Conservation (phyloP, 176 grass and related monocot species). For the Typha latifolia region DNA sequence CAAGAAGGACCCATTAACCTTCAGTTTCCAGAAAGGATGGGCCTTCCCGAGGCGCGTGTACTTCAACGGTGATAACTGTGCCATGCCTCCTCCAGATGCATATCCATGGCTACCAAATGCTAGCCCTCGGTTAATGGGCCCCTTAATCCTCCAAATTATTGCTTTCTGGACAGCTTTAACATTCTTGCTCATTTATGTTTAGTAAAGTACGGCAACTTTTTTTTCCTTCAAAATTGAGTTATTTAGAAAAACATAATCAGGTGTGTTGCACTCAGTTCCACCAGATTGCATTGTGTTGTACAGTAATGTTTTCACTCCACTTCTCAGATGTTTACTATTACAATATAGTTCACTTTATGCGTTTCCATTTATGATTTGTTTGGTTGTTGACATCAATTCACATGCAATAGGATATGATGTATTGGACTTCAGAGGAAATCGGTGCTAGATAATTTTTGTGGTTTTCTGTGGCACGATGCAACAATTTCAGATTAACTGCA, state of each 20-base stretch:
- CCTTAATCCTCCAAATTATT: not conserved
- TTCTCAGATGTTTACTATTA: too few species aligned
- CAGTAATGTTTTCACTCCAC: too few species aligned
- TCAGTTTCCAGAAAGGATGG: conserved; percentile 63
- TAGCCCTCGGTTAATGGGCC: conserved; percentile 16
- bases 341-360: too few species aligned
- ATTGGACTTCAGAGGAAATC: too few species aligned
- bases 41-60: conserved; percentile 61
- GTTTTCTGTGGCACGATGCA: too few species aligned
- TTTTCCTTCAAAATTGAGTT: not conserved
- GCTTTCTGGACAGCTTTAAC: not conserved
- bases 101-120: conserved; percentile 55
- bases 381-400: too few species aligned
- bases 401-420: too few species aligned
- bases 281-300: too few species aligned
- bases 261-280: not conserved
- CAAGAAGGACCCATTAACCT: conserved; percentile 26
- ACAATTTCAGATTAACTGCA: too few species aligned
- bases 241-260: not conserved
- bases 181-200: not conserved
- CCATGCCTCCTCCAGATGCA: conserved; percentile 54
- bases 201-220: not conserved
- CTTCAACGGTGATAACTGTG: conserved; percentile 73
- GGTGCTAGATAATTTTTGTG: too few species aligned
- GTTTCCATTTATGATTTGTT: too few species aligned